These are phyloP conservation scores for Pseudonitzschia multiseries DNA, from an alignment of 108 stramenopile species.

Conservation along the genomic window DNA sequence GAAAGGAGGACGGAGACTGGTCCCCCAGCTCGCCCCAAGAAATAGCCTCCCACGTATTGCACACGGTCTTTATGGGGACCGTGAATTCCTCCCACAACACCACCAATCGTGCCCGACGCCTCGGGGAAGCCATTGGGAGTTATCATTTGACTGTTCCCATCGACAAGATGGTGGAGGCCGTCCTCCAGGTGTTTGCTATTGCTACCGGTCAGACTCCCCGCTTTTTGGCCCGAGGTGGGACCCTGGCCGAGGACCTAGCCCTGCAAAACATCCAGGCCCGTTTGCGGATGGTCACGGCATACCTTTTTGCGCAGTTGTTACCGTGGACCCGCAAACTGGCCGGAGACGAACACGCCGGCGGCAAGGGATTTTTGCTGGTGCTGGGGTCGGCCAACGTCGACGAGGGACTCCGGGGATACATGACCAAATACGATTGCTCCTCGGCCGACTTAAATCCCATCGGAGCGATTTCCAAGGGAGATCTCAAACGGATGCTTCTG, in stretches of 20 bases:
- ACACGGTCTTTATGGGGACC: slow-evolving; percentile 97
- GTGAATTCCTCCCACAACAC: slow-evolving; percentile 86
- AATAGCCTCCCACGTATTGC: slow-evolving; percentile 82
- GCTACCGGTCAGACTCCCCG: slow-evolving; percentile 80
- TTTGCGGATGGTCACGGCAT: slow-evolving; percentile 96
- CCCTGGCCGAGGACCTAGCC: slow-evolving; percentile 92
- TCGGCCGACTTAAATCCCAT: slow-evolving; percentile 98
- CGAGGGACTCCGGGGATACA: slow-evolving; percentile 97
- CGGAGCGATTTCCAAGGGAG: slow-evolving; percentile 94
- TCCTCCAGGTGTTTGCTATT: slow-evolving; percentile 81
- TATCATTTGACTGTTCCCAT: slow-evolving; percentile 92
- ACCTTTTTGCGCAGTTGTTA: slow-evolving; percentile 95
- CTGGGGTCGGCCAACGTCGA: slow-evolving; percentile 98
- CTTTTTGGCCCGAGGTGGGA: slow-evolving; percentile 82
- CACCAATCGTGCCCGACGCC: slow-evolving; percentile 71
- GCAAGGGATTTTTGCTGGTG: slow-evolving; percentile 90
- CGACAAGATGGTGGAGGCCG: slow-evolving; percentile 86
- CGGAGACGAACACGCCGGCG: slow-evolving; percentile 11
- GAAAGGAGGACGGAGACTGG: slow-evolving; percentile 43
- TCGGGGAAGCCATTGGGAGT: slow-evolving; percentile 86
- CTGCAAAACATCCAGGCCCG: slow-evolving; percentile 99
- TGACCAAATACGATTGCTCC: slow-evolving; percentile 99
- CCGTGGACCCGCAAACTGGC: slow-evolving; percentile 87
- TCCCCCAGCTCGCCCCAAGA: slow-evolving; percentile 80
- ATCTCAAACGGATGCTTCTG: slow-evolving; percentile 83